Conservation (phyloP, 805 yeast genomes). For the Yueomyces sp. region DNA sequence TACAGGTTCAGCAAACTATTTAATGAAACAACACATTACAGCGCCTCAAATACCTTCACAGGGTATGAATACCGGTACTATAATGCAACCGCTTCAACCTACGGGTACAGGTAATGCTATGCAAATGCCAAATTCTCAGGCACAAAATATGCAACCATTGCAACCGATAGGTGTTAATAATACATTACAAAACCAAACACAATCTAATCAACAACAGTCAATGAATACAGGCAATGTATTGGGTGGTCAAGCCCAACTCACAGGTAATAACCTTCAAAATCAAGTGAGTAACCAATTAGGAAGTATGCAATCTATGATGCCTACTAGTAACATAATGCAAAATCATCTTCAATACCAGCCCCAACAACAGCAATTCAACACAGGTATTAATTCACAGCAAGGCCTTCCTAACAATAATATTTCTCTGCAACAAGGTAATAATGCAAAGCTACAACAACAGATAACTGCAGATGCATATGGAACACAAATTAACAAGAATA, state of each 20-base stretch:
- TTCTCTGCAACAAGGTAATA: background rate
- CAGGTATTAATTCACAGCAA: background rate
- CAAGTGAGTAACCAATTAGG: background rate
- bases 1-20: conserved; percentile 21
- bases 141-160: background rate
- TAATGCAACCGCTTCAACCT: background rate
- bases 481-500: too few relatives aligned
- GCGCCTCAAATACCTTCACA: conserved; percentile 11
- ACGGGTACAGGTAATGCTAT: background rate
- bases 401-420: background rate
- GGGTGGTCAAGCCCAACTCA: too few relatives aligned
- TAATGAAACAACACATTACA: conserved; percentile 14
- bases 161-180: background rate
- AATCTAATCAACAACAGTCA: background rate
- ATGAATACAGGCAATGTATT: too few relatives aligned
- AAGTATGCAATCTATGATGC: background rate
- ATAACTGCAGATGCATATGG: too few relatives aligned
- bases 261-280: background rate
- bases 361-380: background rate
- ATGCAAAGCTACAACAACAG: background rate
- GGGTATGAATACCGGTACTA: conserved; percentile 13
- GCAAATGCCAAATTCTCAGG: background rate
- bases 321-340: background rate
- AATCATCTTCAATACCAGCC: background rate
- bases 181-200: background rate